These are phyloP conservation scores for Colletotrichum eremochloae DNA, from an alignment of 2,329 filamentous ascomycete genomes.

Conservation along the genomic window DNA sequence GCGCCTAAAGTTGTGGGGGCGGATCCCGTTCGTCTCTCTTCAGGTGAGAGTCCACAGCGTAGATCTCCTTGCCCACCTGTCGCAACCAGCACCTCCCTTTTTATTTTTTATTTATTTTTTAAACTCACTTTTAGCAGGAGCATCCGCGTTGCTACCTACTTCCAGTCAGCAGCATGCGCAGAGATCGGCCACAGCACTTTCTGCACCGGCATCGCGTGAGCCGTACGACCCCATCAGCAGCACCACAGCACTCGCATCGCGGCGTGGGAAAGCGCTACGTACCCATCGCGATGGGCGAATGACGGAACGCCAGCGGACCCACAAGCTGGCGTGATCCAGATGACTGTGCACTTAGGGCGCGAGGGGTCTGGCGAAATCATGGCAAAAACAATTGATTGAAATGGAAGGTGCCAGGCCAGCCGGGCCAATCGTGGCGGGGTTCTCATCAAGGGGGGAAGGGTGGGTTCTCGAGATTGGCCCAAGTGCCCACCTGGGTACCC, in stretches of 20 bases:
- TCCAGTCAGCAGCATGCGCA: constrained; percentile 9
- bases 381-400: constrained; percentile 17
- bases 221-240: not conserved
- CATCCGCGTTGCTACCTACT: constrained; percentile 23
- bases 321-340: constrained; percentile 18
- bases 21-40: constrained; percentile 19
- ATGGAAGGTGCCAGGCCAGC: constrained; percentile 12
- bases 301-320: constrained; percentile 22
- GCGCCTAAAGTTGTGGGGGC: constrained; percentile 40
- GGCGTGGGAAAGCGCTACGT: constrained; percentile 5
- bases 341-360: constrained; percentile 15
- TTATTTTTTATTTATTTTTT: too few relatives aligned
- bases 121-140: not conserved
- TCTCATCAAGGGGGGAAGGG: not conserved
- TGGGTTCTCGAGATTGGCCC: constrained; percentile 7
- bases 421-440: constrained; percentile 16
- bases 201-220: constrained; percentile 1
- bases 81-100: too few relatives aligned
- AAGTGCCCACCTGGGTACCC: not conserved
- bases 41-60: constrained; percentile 37
- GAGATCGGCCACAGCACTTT: constrained; percentile 11
- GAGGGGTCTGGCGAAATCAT: constrained; percentile 23
- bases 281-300: constrained; percentile 26
- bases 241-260: not conserved
- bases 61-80: constrained; percentile 35